Conservation (phyloP, 2,329 filamentous ascomycete genomes). For the Colletotrichum sp. region DNA sequence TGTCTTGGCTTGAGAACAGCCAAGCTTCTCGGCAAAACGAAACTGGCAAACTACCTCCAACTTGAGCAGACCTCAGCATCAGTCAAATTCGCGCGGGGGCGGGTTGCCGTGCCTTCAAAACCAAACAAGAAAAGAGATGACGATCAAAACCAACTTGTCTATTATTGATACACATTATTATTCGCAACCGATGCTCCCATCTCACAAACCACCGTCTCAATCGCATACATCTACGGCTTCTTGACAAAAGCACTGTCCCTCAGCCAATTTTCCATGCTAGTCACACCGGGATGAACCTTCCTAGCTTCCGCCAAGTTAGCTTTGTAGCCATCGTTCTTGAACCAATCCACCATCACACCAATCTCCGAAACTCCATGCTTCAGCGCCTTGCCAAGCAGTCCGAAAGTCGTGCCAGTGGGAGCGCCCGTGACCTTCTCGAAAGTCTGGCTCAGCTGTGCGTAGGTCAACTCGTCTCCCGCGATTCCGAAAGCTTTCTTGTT, state of each 20-base stretch:
- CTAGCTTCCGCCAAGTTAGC: neutral
- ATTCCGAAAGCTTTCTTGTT: neutral
- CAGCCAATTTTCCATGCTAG: neutral
- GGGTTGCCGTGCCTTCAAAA: neutral
- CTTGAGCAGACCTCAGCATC: neutral
- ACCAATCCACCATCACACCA: neutral
- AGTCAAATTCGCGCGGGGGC: neutral
- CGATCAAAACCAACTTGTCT: neutral
- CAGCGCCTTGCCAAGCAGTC: neutral
- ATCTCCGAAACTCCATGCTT: neutral
- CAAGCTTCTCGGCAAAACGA: neutral
- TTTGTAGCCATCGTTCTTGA: constrained; percentile 4
- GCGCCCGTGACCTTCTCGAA: neutral
- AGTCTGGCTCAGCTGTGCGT: neutral
- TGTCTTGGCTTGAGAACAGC: neutral
- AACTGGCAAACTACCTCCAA: neutral
- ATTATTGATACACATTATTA: neutral
- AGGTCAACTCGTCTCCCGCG: neutral
- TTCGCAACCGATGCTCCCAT: neutral
- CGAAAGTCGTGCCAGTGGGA: neutral
- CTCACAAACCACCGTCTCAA: neutral
- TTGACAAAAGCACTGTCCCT: neutral
- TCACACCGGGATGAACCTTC: neutral
- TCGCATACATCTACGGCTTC: neutral
- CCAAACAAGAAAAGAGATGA: neutral